A percentile compares a stretch with the other conserved stretches of the same genome.
Conservation (phyloP, 192 early-diverging fungal genomes). For the Linnemannia hyalina region DNA sequence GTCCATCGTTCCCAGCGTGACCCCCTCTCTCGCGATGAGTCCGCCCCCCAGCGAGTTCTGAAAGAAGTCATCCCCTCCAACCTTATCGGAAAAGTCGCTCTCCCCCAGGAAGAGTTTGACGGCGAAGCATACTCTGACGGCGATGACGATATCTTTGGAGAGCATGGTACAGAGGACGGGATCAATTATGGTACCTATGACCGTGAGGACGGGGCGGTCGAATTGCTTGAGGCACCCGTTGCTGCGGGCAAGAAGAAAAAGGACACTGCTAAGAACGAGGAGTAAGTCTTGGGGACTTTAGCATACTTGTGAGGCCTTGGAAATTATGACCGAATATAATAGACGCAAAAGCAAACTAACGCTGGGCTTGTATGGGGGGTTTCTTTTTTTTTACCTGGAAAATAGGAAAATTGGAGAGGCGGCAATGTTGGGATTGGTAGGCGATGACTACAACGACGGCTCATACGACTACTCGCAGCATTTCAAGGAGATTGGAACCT, state of each 20-base stretch:
- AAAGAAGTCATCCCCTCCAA: slow-evolving; percentile 82
- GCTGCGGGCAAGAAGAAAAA: slow-evolving; percentile 43
- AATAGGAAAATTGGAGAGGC: slow-evolving; percentile 72
- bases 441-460: slow-evolving; percentile 84
- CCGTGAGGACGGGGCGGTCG: slow-evolving; percentile 55
- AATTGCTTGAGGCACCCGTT: slow-evolving; percentile 51
- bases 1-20: slow-evolving; percentile 97
- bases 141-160: slow-evolving; percentile 57
- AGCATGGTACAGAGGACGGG: slow-evolving; percentile 26
- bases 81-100: slow-evolving; percentile 51
- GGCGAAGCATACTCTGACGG: slow-evolving; percentile 32
- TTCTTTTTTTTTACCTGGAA: background rate
- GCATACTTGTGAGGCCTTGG: background rate
- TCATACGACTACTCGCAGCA: slow-evolving; percentile 97
- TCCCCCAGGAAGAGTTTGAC: slow-evolving; percentile 55
- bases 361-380: background rate
- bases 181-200: slow-evolving; percentile 57
- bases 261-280: slow-evolving; percentile 18
- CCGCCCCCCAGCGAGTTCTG: slow-evolving; percentile 83
- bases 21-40: slow-evolving; percentile 87
- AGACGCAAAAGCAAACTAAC: background rate
- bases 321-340: background rate
- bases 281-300: slow-evolving; percentile 14
- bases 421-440: slow-evolving; percentile 84
- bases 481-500: slow-evolving; percentile 83